Evolutionary conservation across 2,329 filamentous ascomycete genomes (phyloP).

Genomic region (Cordyceps pruinosa): DNA sequence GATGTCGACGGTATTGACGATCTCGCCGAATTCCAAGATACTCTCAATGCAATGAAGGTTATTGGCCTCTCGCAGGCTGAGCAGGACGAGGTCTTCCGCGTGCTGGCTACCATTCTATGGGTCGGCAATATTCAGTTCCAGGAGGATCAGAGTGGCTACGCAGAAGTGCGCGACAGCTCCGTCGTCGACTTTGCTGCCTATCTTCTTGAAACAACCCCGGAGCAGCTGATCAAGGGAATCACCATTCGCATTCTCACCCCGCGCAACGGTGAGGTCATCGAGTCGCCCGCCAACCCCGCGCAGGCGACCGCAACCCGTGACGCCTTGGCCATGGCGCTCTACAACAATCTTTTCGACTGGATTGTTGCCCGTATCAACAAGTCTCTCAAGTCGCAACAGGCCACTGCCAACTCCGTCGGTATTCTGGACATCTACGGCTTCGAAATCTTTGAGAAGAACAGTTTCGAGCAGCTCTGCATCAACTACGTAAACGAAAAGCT

Average conservation of each 20-base stretch:
- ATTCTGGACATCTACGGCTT: constrained; percentile 99
- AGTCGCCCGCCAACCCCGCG: constrained; percentile 74
- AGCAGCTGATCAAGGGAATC: constrained; percentile 75
- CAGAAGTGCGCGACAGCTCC: constrained; percentile 77
- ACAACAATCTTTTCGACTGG: constrained; percentile 97
- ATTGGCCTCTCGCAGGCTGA: constrained; percentile 84
- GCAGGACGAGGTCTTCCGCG: constrained; percentile 94
- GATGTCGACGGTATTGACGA: constrained; percentile 95
- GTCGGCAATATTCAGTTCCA: constrained; percentile 87
- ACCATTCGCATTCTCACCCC: constrained; percentile 79
- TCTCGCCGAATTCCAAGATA: constrained; percentile 79
- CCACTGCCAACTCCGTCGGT: constrained; percentile 77
- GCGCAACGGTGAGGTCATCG: constrained; percentile 58
- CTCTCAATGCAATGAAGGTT: constrained; percentile 86
- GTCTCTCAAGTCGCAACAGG: constrained; percentile 72
- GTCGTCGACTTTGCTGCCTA: constrained; percentile 95
- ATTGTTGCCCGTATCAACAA: constrained; percentile 89
- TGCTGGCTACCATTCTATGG: constrained; percentile 88
- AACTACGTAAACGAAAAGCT: constrained; percentile 99
- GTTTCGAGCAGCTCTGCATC: constrained; percentile 97
- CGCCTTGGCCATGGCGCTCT: constrained; percentile 90
- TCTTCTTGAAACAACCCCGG: constrained; percentile 77
- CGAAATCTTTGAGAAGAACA: constrained; percentile 98
- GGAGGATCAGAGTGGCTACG: constrained; percentile 86
- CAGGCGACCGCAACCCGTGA: constrained; percentile 85